Base-by-base conservation (phyloP, 106 monocot species). In the Platanthera zijinensis region DNA sequence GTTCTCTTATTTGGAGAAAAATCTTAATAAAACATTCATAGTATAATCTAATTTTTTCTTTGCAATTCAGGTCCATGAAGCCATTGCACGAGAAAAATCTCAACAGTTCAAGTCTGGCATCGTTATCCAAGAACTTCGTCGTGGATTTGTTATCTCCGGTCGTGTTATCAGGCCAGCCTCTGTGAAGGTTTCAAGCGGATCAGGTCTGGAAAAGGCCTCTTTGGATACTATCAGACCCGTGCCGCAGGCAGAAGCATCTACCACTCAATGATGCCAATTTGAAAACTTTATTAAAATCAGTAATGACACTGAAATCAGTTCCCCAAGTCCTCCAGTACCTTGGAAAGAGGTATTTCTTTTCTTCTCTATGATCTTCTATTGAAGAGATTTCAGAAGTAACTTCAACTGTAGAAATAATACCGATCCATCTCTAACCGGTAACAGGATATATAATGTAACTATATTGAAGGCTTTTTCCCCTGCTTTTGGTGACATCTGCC, bases 41-140 rank as follows among this genome's bases (percentile, higher is more conserved):
- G 39, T 3, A 39, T 39, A 39, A 39, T 39, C 39, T 39, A 39
- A 32, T 32, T 39, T 39, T 80, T 71, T 15, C 50, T 78, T 30
- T 78, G 22, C 51, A 76, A 78, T 82, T 51, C 57, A 97, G 96
- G 81, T 93, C 62, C 96, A 97, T 70, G 96, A 93, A 82, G 96
- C 91, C 21, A 51, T 97, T 71, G 81, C 74, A 48, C 81, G 91
- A 69, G 93, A 93, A 69, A 87, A 89, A 69, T 97, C 93, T 72
- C 63, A 86, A 48, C 81, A 86, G 72, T 90, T 87, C 73, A 89
- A 83, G 79, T 91, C 80, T 32, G 96, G 96, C 15, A 87, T 89
- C 76, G 84, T 97, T 2, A 85, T 67, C 8, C 74, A 89, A 74
- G 93, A 97, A 78, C 32, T 93, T 32, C 70, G 82, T 3, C 89